Conservation (phyloP, 306 rosid species). For the Castanospermum australe region DNA sequence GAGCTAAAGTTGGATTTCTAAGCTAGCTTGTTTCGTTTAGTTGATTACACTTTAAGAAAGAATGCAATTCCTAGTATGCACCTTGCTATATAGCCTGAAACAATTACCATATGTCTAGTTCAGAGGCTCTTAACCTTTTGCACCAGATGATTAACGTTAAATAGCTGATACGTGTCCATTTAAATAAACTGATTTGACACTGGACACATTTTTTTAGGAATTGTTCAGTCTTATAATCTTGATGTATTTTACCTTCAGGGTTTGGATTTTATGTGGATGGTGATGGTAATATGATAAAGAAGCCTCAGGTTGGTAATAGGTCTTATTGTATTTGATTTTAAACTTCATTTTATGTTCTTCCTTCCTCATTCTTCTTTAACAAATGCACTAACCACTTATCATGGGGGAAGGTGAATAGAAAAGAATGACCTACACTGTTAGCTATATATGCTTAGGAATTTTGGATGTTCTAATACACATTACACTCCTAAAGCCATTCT, state of each 20-base stretch:
- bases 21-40: slow-evolving; percentile 14
- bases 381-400: background rate
- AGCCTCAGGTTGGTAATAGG: slow-evolving; percentile 77
- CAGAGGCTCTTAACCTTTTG: background rate
- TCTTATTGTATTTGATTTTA: background rate
- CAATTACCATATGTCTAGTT: background rate
- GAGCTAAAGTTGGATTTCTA: slow-evolving; percentile 27
- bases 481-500: background rate
- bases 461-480: background rate
- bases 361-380: background rate
- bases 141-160: background rate
- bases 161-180: background rate
- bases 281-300: slow-evolving; percentile 74
- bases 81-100: slow-evolving; percentile 7
- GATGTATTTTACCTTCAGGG: slow-evolving; percentile 49
- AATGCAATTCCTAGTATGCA: background rate
- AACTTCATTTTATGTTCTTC: background rate
- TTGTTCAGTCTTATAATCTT: background rate
- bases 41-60: background rate
- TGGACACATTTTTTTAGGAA: background rate
- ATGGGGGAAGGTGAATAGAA: background rate
- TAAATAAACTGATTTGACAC: slow-evolving; percentile 12
- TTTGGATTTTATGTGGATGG: slow-evolving; percentile 84
- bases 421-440: background rate
- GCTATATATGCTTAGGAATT: background rate